Percentiles rank a stretch among this genome's conserved stretches.
Conservation (phyloP, 1,284 basidiomycete species). For the Cutaneotrichosporon dermatis region DNA sequence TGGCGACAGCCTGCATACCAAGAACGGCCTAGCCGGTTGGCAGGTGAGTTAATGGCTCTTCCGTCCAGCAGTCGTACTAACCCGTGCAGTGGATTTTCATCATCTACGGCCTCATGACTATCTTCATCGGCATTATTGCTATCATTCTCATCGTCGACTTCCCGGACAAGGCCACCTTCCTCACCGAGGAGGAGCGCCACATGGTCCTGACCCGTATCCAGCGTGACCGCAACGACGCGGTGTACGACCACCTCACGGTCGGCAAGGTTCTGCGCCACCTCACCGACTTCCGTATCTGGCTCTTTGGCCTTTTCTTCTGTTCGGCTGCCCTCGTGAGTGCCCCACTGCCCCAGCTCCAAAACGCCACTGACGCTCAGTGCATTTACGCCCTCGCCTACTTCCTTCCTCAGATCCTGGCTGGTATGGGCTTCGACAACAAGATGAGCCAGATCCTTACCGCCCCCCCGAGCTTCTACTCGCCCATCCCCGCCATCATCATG, state of each 20-base stretch:
- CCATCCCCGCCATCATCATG: slow-evolving; percentile 39
- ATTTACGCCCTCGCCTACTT: slow-evolving; percentile 38
- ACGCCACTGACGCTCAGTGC: slow-evolving; percentile 16
- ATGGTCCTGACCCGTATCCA: slow-evolving; percentile 14
- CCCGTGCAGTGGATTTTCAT: slow-evolving; percentile 15
- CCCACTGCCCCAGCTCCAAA: slow-evolving; percentile 28
- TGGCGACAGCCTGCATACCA: slow-evolving; percentile 3
- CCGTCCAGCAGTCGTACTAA: slow-evolving; percentile 1
- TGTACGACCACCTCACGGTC: slow-evolving; percentile 45
- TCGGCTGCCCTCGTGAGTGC: slow-evolving; percentile 19
- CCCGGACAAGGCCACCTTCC: slow-evolving; percentile 18
- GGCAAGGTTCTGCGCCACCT: slow-evolving; percentile 34
- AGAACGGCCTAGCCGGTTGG: slow-evolving; percentile 6
- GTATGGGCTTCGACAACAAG: slow-evolving; percentile 43
- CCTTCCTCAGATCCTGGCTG: slow-evolving; percentile 48
- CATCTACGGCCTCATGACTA: slow-evolving; percentile 11
- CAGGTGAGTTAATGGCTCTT: slow-evolving; percentile 2
- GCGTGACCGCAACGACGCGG: slow-evolving; percentile 41
- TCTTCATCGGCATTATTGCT: slow-evolving; percentile 6
- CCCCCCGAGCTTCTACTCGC: slow-evolving; percentile 47
- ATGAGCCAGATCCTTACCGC: slow-evolving; percentile 44
- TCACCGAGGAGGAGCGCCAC: slow-evolving; percentile 10
- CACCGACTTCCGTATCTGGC: slow-evolving; percentile 49
- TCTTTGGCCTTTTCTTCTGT: slow-evolving; percentile 49
- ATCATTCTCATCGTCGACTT: slow-evolving; percentile 13